Evolutionary conservation across 2,329 filamentous ascomycete species (phyloP), one percentile per base, ranked within the genome.

Genomic region (Fusarium transvaalense): DNA sequence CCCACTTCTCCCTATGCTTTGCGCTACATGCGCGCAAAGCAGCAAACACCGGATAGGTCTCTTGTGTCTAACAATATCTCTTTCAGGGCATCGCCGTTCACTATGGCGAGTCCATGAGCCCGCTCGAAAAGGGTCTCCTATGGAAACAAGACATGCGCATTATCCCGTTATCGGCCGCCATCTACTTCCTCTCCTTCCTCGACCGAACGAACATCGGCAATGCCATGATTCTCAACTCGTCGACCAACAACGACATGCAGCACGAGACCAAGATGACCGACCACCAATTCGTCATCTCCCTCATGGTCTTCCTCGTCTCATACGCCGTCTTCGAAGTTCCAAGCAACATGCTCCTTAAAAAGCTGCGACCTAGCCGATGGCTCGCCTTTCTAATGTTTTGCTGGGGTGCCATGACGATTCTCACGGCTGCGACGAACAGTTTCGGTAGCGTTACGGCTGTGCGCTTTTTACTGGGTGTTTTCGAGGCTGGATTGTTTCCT

Each of bases 121-220:
- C 70, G 3, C 61, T 75, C 42, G 79, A 81, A 50, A 80, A 78
- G 56, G 73, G 76, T 8, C 79, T 88, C 9, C 65, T 88, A 25
- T 79, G 84, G 77, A 88, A 86, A 71, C 88, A 91, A 71, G 90
- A 92, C 75, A 61, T 86, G 19, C 83, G 86, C 56, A 89, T 92
- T 58, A 80, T 91, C 15, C 89, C 90, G 2, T 78, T 91, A 15
- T 86, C 83, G n/a, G 86, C 87, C 9, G 80, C 77, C 53, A 89
- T 92, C 51, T 91, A 91, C 76, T 82, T 92, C 45, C 82, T 92
- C 23, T 90, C 87, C 77, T 91, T 89, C 75, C 83, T 92, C 25
- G 89, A 92, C 77, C 82, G 88, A 42, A 85, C 87, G 56, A 92
- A 92, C 76, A 91, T 92, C 59, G 89, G 88, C 73, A 91, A 91